phyloP scores from a whole-genome alignment of 805 yeast genomes.

The Nakazawaea anatomiae region DNA sequence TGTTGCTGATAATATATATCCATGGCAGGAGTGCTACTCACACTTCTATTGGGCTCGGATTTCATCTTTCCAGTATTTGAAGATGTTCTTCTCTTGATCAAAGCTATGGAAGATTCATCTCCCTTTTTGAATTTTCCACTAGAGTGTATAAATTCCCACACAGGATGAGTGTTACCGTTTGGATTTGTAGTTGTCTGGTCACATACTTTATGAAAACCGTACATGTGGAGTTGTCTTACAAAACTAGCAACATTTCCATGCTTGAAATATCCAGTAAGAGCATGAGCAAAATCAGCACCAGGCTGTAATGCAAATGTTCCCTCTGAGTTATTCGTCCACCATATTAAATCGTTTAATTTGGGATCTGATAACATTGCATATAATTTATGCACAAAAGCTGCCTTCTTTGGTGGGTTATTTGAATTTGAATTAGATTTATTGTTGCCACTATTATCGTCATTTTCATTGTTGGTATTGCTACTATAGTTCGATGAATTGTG shows the following conservation, averaged over 20 bases:
- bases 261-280: constrained; percentile 73
- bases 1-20: constrained; percentile 3
- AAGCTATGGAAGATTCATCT: constrained; percentile 36
- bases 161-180: constrained; percentile 19
- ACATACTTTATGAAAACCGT: constrained; percentile 83
- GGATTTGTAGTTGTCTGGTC: constrained; percentile 27
- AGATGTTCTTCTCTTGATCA: constrained; percentile 43
- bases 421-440: not conserved
- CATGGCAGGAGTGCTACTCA: constrained; percentile 4
- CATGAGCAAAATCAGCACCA: constrained; percentile 54
- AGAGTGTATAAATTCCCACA: constrained; percentile 55
- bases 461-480: not conserved
- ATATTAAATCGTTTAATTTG: constrained; percentile 45
- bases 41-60: constrained; percentile 2
- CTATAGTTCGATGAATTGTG: not conserved
- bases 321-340: constrained; percentile 49
- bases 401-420: constrained; percentile 29
- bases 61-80: constrained; percentile 20
- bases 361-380: constrained; percentile 58
- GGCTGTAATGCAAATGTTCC: constrained; percentile 63
- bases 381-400: constrained; percentile 61
- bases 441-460: not conserved
- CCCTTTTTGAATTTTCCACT: constrained; percentile 43
- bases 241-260: constrained; percentile 92
- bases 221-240: constrained; percentile 93